Evolutionary conservation across 192 early-diverging fungal genomes (phyloP).

Genomic region (Coemansia sp.): DNA sequence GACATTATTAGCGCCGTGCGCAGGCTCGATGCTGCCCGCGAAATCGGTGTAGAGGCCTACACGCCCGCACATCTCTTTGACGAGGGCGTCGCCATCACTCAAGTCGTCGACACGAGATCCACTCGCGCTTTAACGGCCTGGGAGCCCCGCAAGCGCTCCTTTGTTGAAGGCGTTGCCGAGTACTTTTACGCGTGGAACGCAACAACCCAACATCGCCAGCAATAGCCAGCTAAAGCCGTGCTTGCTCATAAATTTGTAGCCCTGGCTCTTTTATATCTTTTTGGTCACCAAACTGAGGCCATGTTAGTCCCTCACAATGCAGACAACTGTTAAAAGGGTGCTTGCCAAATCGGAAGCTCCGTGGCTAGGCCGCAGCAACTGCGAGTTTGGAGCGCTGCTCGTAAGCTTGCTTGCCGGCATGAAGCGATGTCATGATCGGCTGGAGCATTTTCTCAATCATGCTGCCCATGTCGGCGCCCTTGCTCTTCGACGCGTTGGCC

Average conservation of each 20-base stretch:
- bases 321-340: too few relatives aligned
- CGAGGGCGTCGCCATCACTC: not conserved
- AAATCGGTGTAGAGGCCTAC: constrained; percentile 1
- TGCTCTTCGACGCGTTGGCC: constrained; percentile 28
- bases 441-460: constrained; percentile 46
- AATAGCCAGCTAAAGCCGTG: not conserved
- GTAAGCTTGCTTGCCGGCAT: constrained; percentile 23
- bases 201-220: not conserved
- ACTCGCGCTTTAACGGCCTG: not conserved
- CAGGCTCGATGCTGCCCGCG: not conserved
- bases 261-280: not conserved
- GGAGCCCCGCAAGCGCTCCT: constrained; percentile 11
- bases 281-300: not conserved
- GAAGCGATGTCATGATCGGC: constrained; percentile 34
- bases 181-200: constrained; percentile 13
- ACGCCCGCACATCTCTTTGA: not conserved
- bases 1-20: constrained; percentile 8
- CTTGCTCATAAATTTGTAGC: not conserved
- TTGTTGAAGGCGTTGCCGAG: constrained; percentile 3
- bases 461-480: constrained; percentile 20
- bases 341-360: not conserved
- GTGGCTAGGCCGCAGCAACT: not conserved
- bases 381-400: not conserved
- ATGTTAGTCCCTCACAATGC: too few relatives aligned
- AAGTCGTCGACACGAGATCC: constrained; percentile 4